Evolutionary conservation across 345 rosid species (phyloP).

Genomic region (Salix udensis): DNA sequence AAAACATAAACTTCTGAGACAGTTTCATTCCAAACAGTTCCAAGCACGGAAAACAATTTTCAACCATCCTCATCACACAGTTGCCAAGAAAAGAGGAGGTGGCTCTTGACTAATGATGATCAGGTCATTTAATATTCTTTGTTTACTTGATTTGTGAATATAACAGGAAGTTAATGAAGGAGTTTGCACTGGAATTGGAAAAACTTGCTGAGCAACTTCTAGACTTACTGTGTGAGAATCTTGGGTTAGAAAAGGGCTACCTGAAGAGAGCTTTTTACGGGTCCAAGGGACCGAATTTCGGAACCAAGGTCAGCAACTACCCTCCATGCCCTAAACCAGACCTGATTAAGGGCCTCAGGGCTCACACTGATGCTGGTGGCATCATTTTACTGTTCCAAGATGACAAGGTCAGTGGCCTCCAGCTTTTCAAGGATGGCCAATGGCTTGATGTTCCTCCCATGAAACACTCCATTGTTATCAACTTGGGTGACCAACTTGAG

Average conservation of each 20-base stretch:
- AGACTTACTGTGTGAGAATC: constrained; percentile 76
- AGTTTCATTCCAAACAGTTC: too few relatives aligned
- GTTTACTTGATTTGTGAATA: constrained; percentile 32
- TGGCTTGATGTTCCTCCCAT: constrained; percentile 90
- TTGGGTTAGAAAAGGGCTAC: constrained; percentile 75
- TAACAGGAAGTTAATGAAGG: constrained; percentile 67
- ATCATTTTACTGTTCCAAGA: constrained; percentile 83
- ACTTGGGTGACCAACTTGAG: constrained; percentile 96
- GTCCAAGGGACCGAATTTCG: constrained; percentile 69
- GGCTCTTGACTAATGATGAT: not conserved
- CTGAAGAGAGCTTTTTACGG: constrained; percentile 67
- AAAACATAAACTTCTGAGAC: too few relatives aligned
- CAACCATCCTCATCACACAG: too few relatives aligned
- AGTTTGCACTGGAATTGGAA: constrained; percentile 66
- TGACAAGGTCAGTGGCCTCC: constrained; percentile 87
- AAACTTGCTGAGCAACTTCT: constrained; percentile 75
- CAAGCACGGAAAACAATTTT: too few relatives aligned
- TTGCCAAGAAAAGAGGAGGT: not conserved
- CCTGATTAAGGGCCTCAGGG: constrained; percentile 80
- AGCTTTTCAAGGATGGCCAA: constrained; percentile 76
- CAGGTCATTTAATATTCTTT: not conserved
- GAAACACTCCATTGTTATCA: constrained; percentile 79
- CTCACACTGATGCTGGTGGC: constrained; percentile 98
- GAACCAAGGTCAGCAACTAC: constrained; percentile 85
- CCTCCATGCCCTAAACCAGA: constrained; percentile 95